phyloP scores from a whole-genome alignment of 73 alveolate genomes.

The Tetrahymena elliotti region DNA sequence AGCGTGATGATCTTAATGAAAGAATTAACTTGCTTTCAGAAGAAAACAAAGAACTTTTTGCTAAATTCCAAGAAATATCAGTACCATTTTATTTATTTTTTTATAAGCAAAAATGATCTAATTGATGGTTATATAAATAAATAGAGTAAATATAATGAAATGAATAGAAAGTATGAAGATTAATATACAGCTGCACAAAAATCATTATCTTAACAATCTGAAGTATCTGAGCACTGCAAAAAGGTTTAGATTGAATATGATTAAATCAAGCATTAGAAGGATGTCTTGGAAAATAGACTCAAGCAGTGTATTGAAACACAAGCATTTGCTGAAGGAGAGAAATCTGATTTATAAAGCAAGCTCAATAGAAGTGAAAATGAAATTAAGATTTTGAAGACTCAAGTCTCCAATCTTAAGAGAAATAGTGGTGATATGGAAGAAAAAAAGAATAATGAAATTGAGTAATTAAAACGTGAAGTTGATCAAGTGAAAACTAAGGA shows the following conservation, averaged over 20 bases:
- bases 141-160: background rate
- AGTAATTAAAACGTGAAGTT: background rate
- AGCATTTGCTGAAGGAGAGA: background rate
- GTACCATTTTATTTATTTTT: background rate
- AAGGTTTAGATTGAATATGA: background rate
- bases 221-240: background rate
- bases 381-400: background rate
- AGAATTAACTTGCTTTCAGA: background rate
- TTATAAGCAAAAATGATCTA: too few relatives aligned
- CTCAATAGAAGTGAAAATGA: background rate
- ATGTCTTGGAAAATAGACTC: background rate
- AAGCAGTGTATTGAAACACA: background rate
- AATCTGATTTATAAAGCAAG: background rate
- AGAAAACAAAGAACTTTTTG: background rate
- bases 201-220: background rate
- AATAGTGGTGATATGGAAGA: background rate
- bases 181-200: background rate
- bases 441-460: background rate
- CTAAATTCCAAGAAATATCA: background rate
- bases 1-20: background rate
- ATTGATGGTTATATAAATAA: too few relatives aligned
- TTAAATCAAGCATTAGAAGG: background rate
- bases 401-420: background rate
- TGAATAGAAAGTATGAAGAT: background rate
- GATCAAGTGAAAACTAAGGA: background rate